phyloP scores from a whole-genome alignment of 2,329 filamentous ascomycete genomes.

The Sphaerulina musiva region DNA sequence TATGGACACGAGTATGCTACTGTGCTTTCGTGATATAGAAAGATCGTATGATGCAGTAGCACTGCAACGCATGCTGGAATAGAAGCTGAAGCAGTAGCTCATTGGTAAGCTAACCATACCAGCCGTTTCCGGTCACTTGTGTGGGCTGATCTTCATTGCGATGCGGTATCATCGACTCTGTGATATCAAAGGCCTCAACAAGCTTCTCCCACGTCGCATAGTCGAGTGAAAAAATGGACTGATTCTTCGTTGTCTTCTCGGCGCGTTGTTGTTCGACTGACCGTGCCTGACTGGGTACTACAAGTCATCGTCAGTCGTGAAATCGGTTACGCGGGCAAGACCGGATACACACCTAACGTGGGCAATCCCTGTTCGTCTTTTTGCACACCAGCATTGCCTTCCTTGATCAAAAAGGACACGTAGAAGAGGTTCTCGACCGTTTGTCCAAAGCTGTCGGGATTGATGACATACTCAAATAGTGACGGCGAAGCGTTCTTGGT shows the following conservation, averaged over 20 bases:
- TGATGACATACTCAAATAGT: conserved; percentile 80
- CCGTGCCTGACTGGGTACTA: conserved; percentile 42
- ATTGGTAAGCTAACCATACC: conserved; percentile 51
- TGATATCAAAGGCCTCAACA: conserved; percentile 68
- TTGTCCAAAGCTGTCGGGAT: conserved; percentile 84
- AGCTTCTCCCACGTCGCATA: conserved; percentile 76
- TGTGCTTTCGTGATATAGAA: no score
- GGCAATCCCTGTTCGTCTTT: conserved; percentile 68
- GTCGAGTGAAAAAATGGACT: conserved; percentile 83
- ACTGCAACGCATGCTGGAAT: no score
- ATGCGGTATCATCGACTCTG: conserved; percentile 77
- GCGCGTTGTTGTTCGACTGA: conserved; percentile 50
- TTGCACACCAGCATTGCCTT: conserved; percentile 69
- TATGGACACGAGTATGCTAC: no score
- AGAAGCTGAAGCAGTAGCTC: not conserved
- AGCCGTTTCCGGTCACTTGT: conserved; percentile 53
- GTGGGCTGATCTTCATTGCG: conserved; percentile 53
- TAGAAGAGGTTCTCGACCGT: conserved; percentile 97
- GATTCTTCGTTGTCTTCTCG: conserved; percentile 53
- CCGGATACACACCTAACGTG: conserved; percentile 60
- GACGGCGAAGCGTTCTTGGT: conserved; percentile 64
- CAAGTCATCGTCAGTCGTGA: not conserved
- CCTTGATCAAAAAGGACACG: conserved; percentile 84
- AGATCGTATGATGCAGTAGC: no score
- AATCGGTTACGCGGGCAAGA: conserved; percentile 14